Percentiles rank a stretch among this genome's conserved stretches.
Evolutionary conservation across 352 stramenopile genomes (phyloP).

Genomic region (Phytopythium mirpurense): DNA sequence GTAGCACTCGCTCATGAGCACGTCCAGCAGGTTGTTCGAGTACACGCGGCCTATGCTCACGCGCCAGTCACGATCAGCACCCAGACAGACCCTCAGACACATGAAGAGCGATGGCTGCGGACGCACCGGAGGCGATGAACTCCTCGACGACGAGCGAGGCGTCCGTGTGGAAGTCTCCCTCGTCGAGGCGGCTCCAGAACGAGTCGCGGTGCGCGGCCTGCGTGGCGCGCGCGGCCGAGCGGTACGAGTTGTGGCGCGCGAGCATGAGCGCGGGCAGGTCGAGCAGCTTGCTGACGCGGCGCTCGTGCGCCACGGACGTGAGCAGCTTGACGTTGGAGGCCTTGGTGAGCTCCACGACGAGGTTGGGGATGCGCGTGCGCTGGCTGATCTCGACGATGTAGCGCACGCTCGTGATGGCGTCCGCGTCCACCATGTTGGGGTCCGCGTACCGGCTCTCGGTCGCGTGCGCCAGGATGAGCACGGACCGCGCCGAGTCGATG

Average conservation of each 20-base stretch:
- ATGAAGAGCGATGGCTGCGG: no score
- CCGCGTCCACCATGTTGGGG: conserved; percentile 77
- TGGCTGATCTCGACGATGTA: conserved; percentile 82
- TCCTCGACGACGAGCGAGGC: conserved; percentile 58
- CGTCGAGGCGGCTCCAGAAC: conserved; percentile 29
- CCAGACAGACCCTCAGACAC: no score
- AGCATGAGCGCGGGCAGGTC: conserved; percentile 30
- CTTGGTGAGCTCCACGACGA: conserved; percentile 69
- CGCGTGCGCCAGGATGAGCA: conserved; percentile 58
- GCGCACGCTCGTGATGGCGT: conserved; percentile 75
- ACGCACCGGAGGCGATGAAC: conserved; percentile 55
- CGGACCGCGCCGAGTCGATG: conserved; percentile 45
- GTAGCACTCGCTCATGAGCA: conserved; percentile 76
- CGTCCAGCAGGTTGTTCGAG: conserved; percentile 68
- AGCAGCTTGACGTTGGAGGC: conserved; percentile 77
- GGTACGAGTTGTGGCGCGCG: conserved; percentile 38
- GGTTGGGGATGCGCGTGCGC: conserved; percentile 53
- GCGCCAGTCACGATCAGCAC: no score
- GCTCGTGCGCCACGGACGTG: conserved; percentile 62
- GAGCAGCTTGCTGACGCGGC: conserved; percentile 27
- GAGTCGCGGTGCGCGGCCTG: conserved; percentile 31
- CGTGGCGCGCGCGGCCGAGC: conserved; percentile 27
- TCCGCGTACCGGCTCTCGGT: conserved; percentile 47
- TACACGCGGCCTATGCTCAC: conserved; percentile 65
- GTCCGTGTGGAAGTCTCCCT: conserved; percentile 23